phyloP scores from a whole-genome alignment of 2,329 filamentous ascomycete species.

The Pyricularia sp. region DNA sequence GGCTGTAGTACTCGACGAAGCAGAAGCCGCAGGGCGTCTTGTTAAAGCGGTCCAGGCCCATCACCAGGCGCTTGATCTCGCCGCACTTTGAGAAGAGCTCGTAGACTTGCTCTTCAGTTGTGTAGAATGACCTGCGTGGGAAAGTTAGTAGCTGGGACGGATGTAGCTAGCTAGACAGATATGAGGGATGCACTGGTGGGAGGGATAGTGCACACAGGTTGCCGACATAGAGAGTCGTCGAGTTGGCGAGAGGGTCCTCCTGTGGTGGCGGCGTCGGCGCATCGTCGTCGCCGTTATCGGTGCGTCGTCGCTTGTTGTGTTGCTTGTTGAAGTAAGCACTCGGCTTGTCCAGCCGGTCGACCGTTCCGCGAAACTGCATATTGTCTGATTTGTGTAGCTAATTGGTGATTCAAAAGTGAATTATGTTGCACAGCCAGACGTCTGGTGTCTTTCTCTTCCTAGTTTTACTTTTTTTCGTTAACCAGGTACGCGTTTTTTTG shows the following conservation, averaged over 20 bases:
- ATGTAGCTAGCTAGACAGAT: not conserved
- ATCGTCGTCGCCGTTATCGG: slow-evolving; percentile 42
- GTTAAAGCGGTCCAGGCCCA: slow-evolving; percentile 93
- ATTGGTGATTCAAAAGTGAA: not conserved
- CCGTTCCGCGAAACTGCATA: slow-evolving; percentile 38
- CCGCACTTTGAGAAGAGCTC: slow-evolving; percentile 94
- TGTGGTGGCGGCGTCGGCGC: slow-evolving; percentile 42
- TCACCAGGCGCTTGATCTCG: slow-evolving; percentile 95
- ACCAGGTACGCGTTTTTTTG: not conserved
- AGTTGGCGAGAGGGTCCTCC: slow-evolving; percentile 74
- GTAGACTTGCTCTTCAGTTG: slow-evolving; percentile 97
- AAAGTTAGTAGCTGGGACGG: slow-evolving; percentile 1
- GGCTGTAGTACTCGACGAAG: slow-evolving; percentile 98
- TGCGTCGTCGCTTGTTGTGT: slow-evolving; percentile 65
- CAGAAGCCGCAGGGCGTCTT: slow-evolving; percentile 99
- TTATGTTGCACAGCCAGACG: not conserved
- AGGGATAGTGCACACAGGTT: slow-evolving; percentile 60
- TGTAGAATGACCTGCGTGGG: slow-evolving; percentile 74
- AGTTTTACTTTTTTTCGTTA: not conserved
- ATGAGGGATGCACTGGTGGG: not conserved
- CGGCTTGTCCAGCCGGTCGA: slow-evolving; percentile 86
- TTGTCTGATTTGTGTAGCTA: slow-evolving; percentile 3
- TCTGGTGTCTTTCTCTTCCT: not conserved
- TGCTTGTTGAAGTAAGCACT: slow-evolving; percentile 79
- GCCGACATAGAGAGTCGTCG: slow-evolving; percentile 93